Evolutionary conservation across 306 rosid genomes (phyloP).

Genomic region (Dryas alaskensis): DNA sequence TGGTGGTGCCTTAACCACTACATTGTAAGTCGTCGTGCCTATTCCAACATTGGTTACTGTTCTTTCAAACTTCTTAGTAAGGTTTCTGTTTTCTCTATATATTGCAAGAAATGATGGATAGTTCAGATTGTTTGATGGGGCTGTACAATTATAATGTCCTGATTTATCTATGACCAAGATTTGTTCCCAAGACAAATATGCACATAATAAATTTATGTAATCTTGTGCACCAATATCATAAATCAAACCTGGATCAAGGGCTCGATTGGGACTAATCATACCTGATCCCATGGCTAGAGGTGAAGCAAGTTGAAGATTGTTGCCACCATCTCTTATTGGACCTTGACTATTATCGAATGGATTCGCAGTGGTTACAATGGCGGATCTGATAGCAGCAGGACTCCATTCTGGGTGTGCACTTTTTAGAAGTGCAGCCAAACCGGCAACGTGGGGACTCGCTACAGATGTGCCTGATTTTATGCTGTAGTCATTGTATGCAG

Average conservation of each 20-base stretch:
- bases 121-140: conserved; percentile 14
- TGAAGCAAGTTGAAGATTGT: neutral
- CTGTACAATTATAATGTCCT: neutral
- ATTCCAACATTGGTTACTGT: conserved; percentile 12
- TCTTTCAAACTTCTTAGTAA: conserved; percentile 2
- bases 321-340: neutral
- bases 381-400: neutral
- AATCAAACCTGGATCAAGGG: too few relatives aligned
- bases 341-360: too few relatives aligned
- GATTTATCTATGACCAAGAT: neutral
- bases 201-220: conserved; percentile 1
- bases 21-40: neutral
- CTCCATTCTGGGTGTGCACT: neutral
- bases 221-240: neutral
- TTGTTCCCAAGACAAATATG: too few relatives aligned
- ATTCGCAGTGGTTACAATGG: neutral
- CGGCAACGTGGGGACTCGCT: neutral
- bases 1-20: neutral
- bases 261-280: neutral
- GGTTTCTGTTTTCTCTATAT: too few relatives aligned
- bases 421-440: neutral
- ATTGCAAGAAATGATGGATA: conserved; percentile 13
- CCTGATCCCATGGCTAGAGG: conserved; percentile 3
- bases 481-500: neutral
- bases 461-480: neutral